These are phyloP conservation scores for Pseudonitzschia multiseries DNA, from an alignment of 108 stramenopile genomes.

Conservation along the genomic window DNA sequence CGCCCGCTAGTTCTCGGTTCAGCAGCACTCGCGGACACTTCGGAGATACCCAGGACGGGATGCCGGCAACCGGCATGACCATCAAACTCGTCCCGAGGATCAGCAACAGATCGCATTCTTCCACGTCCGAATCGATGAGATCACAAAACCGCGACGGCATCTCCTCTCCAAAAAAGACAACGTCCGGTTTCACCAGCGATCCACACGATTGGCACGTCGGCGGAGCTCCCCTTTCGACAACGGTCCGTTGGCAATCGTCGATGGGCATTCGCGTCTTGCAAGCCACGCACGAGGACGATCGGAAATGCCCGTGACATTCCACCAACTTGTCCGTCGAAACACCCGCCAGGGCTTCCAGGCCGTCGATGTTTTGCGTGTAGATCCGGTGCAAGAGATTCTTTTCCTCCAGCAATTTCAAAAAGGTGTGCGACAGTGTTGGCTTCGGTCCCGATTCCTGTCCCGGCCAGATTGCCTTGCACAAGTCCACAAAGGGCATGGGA, in stretches of 20 bases:
- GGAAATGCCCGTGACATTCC: constrained; percentile 93
- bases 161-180: constrained; percentile 96
- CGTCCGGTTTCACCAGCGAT: constrained; percentile 91
- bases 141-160: constrained; percentile 52
- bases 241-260: constrained; percentile 53
- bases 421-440: constrained; percentile 91
- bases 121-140: constrained; percentile 44
- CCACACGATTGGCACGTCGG: constrained; percentile 71
- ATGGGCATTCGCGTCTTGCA: constrained; percentile 52
- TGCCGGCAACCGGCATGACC: constrained; percentile 82
- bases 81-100: constrained; percentile 85
- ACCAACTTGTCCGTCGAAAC: constrained; percentile 77
- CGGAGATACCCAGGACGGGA: constrained; percentile 53
- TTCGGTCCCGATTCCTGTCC: constrained; percentile 48
- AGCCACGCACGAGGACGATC: constrained; percentile 64
- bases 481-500: constrained; percentile 69
- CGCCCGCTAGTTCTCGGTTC: constrained; percentile 63
- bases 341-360: constrained; percentile 83
- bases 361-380: constrained; percentile 97
- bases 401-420: constrained; percentile 77
- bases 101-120: constrained; percentile 62
- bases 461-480: constrained; percentile 88
- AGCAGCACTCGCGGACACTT: constrained; percentile 50
- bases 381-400: constrained; percentile 75
- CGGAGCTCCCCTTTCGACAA: constrained; percentile 54